Evolutionary conservation across 1,284 basidiomycete species (phyloP).

Genomic region (Ganoderma multipileum): DNA sequence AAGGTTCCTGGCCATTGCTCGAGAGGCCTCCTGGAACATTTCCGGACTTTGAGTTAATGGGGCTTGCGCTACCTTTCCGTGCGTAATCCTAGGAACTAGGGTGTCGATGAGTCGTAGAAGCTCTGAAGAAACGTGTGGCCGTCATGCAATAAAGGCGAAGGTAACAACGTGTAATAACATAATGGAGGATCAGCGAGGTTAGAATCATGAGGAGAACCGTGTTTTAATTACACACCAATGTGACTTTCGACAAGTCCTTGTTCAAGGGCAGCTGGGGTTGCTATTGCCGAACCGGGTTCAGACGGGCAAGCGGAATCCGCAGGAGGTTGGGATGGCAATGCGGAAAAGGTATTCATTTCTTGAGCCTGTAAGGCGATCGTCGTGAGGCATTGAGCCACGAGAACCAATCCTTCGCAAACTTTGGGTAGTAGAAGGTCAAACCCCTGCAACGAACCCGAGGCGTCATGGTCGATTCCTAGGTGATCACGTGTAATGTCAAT

Average conservation of each 20-base stretch:
- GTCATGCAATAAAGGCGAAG: neutral
- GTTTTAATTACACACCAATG: slow-evolving; percentile 57
- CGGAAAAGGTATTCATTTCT: slow-evolving; percentile 35
- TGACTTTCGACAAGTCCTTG: slow-evolving; percentile 61
- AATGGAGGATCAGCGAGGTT: neutral
- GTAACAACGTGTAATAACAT: neutral
- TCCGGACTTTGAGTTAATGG: slow-evolving; percentile 20
- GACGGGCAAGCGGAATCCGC: slow-evolving; percentile 8
- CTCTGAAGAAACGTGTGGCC: slow-evolving; percentile 47
- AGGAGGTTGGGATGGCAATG: slow-evolving; percentile 5
- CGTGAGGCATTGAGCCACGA: slow-evolving; percentile 78
- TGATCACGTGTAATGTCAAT: neutral
- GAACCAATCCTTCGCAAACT: slow-evolving; percentile 80
- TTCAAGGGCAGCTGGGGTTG: slow-evolving; percentile 37
- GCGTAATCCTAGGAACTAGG: slow-evolving; percentile 82
- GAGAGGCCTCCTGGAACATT: neutral
- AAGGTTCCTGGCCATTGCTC: no score
- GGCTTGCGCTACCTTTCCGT: slow-evolving; percentile 61
- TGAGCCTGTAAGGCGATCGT: slow-evolving; percentile 67
- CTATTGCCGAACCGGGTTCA: slow-evolving; percentile 26
- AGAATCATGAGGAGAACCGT: neutral
- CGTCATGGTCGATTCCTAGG: neutral
- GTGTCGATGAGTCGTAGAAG: slow-evolving; percentile 71
- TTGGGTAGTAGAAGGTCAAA: slow-evolving; percentile 74
- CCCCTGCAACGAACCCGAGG: slow-evolving; percentile 36